Conservation (phyloP, 768 basidiomycete genomes). For the Leccinum longicurvipes region DNA sequence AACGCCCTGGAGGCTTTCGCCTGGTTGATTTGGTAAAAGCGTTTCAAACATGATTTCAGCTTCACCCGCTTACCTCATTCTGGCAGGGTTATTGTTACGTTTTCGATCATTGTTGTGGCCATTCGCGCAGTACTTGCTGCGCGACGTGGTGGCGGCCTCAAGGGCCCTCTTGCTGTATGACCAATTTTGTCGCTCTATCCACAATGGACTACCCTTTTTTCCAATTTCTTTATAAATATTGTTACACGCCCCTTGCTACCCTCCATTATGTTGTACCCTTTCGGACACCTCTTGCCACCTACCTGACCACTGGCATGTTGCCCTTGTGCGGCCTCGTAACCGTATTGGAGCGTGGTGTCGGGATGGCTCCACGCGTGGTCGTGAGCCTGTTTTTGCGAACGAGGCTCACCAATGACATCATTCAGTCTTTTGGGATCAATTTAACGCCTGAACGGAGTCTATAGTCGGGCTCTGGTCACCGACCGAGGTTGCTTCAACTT, state of each 20-base stretch:
- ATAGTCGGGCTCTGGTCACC: too few relatives aligned
- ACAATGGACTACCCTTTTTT: background rate
- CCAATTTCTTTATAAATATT: background rate
- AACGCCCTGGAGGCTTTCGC: constrained; percentile 74
- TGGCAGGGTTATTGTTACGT: constrained; percentile 59
- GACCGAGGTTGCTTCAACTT: background rate
- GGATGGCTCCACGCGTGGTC: background rate
- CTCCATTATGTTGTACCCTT: background rate
- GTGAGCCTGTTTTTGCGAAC: background rate
- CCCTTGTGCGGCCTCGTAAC: background rate
- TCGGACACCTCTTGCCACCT: constrained; percentile 12
- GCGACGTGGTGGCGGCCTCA: constrained; percentile 64
- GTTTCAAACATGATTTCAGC: background rate
- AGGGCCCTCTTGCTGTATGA: constrained; percentile 49
- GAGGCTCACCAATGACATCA: background rate
- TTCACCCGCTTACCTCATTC: background rate
- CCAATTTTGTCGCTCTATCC: constrained; percentile 1
- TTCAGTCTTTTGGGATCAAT: background rate
- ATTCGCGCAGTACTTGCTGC: constrained; percentile 57
- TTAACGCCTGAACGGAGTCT: background rate
- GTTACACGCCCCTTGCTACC: constrained; percentile 16
- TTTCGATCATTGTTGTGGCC: constrained; percentile 56
- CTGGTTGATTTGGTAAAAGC: constrained; percentile 64
- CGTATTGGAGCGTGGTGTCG: constrained; percentile 5
- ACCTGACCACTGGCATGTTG: background rate